A percentile compares a stretch with the other conserved stretches of the same genome.
These are phyloP conservation scores for Neocatenulostroma microsporum DNA, from an alignment of 2,329 filamentous ascomycete species.

Conservation along the genomic window DNA sequence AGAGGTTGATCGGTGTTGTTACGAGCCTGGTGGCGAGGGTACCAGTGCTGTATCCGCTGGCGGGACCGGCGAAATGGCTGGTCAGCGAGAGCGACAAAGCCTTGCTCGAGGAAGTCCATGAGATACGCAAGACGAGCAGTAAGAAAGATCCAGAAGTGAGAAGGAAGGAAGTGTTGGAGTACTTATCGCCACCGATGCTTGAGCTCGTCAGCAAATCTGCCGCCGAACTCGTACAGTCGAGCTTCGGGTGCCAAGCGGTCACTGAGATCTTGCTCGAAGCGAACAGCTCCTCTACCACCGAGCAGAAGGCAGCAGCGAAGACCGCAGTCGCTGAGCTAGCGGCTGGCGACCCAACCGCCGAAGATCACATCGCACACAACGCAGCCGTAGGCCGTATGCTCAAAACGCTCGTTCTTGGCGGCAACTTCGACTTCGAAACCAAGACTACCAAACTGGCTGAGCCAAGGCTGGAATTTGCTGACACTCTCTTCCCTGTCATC, in stretches of 20 bases:
- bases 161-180: slow-evolving; percentile 65
- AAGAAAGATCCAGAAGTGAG: slow-evolving; percentile 82
- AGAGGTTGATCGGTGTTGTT: slow-evolving; percentile 56
- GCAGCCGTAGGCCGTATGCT: slow-evolving; percentile 70
- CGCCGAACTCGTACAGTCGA: slow-evolving; percentile 60
- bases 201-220: slow-evolving; percentile 63
- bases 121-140: slow-evolving; percentile 72
- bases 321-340: slow-evolving; percentile 52
- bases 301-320: slow-evolving; percentile 46
- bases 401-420: slow-evolving; percentile 83
- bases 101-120: slow-evolving; percentile 67
- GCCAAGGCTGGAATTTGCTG: slow-evolving; percentile 71
- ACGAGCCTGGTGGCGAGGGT: slow-evolving; percentile 59
- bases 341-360: slow-evolving; percentile 32
- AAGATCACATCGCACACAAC: slow-evolving; percentile 54
- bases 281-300: slow-evolving; percentile 68
- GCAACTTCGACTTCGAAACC: slow-evolving; percentile 67
- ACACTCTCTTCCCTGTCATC: slow-evolving; percentile 74
- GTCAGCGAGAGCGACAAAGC: slow-evolving; percentile 57
- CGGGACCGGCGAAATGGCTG: slow-evolving; percentile 54
- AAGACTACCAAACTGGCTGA: slow-evolving; percentile 64
- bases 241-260: slow-evolving; percentile 81
- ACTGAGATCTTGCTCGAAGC: slow-evolving; percentile 71
- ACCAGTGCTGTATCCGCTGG: slow-evolving; percentile 74
- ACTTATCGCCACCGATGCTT: slow-evolving; percentile 67